Evolutionary conservation across 2,329 filamentous ascomycete genomes (phyloP).

Genomic region (Calonectria hongkongensis): DNA sequence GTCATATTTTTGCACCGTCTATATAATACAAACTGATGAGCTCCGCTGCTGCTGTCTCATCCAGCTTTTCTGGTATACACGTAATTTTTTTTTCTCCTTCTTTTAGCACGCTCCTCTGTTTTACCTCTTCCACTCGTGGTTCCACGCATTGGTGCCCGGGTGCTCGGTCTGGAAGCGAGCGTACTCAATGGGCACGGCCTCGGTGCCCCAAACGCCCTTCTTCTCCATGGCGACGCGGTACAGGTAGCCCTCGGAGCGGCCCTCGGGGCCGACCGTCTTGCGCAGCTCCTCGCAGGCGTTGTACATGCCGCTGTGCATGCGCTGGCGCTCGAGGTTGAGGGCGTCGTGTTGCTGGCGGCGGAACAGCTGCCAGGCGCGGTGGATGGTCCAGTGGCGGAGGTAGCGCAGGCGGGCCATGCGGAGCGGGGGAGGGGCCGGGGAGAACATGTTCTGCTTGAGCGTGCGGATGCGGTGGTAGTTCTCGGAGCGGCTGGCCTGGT

Average conservation of each 20-base stretch:
- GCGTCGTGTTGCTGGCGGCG: conserved; percentile 79
- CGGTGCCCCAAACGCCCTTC: conserved; percentile 84
- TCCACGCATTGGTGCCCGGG: conserved; percentile 88
- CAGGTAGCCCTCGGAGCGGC: conserved; percentile 80
- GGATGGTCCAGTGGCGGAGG: conserved; percentile 98
- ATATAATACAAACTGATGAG: conserved; percentile 52
- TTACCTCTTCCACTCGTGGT: conserved; percentile 89
- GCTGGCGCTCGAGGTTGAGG: conserved; percentile 82
- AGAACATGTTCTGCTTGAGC: conserved; percentile 69
- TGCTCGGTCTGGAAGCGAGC: conserved; percentile 89
- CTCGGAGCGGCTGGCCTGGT: conserved; percentile 58
- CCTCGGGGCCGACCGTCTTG: conserved; percentile 73
- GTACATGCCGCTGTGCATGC: conserved; percentile 88
- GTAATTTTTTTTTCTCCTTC: not conserved
- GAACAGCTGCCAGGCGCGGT: conserved; percentile 93
- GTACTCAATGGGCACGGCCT: conserved; percentile 93
- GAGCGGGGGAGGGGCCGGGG: conserved; percentile 79
- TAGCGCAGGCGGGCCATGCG: conserved; percentile 91
- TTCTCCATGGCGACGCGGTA: conserved; percentile 95
- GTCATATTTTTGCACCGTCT: conserved; percentile 38
- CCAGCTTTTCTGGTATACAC: conserved; percentile 32
- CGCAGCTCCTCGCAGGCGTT: conserved; percentile 90
- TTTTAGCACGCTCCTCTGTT: not conserved
- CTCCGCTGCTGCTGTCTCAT: conserved; percentile 8
- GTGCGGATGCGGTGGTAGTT: conserved; percentile 66